Evolutionary conservation across 2,329 filamentous ascomycete species (phyloP).

Genomic region (Fusarium neocosmosporiellum): DNA sequence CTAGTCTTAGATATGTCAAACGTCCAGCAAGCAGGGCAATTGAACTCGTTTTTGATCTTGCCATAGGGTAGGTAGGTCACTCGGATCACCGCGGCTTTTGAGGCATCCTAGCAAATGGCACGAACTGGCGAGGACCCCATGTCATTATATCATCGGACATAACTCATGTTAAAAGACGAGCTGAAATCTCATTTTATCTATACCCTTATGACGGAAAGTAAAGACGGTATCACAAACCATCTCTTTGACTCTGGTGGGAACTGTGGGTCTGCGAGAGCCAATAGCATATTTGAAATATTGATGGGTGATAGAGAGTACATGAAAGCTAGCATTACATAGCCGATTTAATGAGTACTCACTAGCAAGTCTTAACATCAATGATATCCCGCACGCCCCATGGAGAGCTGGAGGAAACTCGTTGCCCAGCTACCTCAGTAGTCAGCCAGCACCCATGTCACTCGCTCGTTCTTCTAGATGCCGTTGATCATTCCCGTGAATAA

Average conservation of each 20-base stretch:
- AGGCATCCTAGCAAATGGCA: background rate
- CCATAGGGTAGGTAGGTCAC: background rate
- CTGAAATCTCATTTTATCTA: background rate
- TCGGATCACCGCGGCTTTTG: background rate
- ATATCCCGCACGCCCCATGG: background rate
- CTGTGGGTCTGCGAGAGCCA: background rate
- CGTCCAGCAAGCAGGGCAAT: background rate
- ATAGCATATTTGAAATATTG: background rate
- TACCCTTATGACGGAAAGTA: background rate
- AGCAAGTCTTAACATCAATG: background rate
- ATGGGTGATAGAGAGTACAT: background rate
- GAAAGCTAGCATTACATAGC: background rate
- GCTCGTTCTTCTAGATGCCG: background rate
- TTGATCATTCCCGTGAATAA: background rate
- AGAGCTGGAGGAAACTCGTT: background rate
- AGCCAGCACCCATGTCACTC: background rate
- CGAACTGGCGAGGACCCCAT: background rate
- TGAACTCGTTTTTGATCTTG: background rate
- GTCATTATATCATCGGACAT: background rate
- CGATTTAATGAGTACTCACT: background rate
- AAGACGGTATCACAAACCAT: background rate
- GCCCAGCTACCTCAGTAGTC: background rate
- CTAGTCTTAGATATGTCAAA: fast-evolving
- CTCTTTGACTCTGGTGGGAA: background rate
- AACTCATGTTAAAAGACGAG: background rate